Percentiles rank a stretch among this genome's conserved stretches.
Evolutionary conservation across 208 protist species (phyloP).

Genomic region (Crithidia bombi): DNA sequence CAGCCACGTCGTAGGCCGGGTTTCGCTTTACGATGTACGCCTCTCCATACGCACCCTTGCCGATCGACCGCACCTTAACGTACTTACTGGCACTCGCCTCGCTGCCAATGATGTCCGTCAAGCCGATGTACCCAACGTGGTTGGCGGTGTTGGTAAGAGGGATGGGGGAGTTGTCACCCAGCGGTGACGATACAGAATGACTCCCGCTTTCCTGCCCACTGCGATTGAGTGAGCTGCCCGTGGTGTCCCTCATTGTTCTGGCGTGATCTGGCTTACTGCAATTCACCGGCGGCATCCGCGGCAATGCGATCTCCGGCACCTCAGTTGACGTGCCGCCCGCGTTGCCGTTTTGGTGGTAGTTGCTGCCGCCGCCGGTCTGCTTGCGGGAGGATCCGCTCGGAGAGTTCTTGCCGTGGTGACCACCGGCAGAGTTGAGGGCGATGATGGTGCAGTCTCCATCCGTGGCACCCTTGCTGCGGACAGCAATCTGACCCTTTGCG

Average conservation of each 20-base stretch:
- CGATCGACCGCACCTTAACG: conserved; percentile 68
- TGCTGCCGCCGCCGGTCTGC: neutral
- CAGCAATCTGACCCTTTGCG: conserved; percentile 10
- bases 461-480: conserved; percentile 7
- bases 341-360: neutral
- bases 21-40: conserved; percentile 83
- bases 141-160: neutral
- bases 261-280: neutral
- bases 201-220: neutral
- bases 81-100: conserved; percentile 52
- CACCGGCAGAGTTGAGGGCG: neutral
- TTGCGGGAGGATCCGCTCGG: no score
- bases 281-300: neutral
- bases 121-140: conserved; percentile 34
- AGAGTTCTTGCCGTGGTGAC: no score
- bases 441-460: conserved; percentile 19
- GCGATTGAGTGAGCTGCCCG: neutral
- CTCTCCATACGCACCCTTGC: conserved; percentile 93
- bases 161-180: conserved; percentile 25
- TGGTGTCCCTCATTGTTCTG: no score
- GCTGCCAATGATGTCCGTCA: conserved; percentile 36
- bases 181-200: neutral
- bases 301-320: conserved; percentile 10
- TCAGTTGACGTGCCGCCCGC: neutral
- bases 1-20: conserved; percentile 41